Base-by-base conservation (phyloP, 305 asterid genomes). In the Rubia tinctorum region DNA sequence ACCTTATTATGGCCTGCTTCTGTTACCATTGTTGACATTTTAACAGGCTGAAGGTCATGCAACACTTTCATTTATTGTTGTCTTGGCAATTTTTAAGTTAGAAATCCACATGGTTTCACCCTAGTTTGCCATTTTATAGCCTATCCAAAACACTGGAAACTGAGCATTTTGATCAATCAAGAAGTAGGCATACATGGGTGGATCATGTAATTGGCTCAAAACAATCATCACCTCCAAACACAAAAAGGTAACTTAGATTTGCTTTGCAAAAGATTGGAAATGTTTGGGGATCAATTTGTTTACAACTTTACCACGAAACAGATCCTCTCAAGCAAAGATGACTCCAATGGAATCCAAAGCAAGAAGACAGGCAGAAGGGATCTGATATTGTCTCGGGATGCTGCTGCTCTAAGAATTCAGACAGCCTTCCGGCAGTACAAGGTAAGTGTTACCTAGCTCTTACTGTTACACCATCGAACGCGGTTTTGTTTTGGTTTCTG, bases 191-290 rank as follows among this genome's bases (percentile, higher is more conserved):
- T 55, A 55, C 25, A 88, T 88, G 93, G 90, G 86, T 55, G 78
- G 49, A 37, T 65, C 69, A 51, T 82, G 86, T 49, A 71, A 71
- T 78, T 88, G 96, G 84, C 82, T 90, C 79, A 88, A 84, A 78
- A 75, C 74, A 39, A 72, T 83, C 25, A 79, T 84, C 65, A 49
- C 83, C 66, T 83, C 81, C 60, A 86, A 77, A 69, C 80, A 83
- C 25, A 12, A 61, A 73, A 78, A 87, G 82, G 88, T 79, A 75
- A 70, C 25, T 59, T 55, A 37, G 11, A 37, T 55, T 55, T 7
- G 47, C 69, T 37, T n/a, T 7, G 20, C 15, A 64, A 34, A 11
- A 34, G 42, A 7, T 61, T 61, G 23, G 53, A 12, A 14, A 42
- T 42, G 55, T 66, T 66, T 53, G 49, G 74, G 49, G 74, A 70